Evolutionary conservation across 208 protist species (phyloP).

Genomic region (Phytomonas francai): DNA sequence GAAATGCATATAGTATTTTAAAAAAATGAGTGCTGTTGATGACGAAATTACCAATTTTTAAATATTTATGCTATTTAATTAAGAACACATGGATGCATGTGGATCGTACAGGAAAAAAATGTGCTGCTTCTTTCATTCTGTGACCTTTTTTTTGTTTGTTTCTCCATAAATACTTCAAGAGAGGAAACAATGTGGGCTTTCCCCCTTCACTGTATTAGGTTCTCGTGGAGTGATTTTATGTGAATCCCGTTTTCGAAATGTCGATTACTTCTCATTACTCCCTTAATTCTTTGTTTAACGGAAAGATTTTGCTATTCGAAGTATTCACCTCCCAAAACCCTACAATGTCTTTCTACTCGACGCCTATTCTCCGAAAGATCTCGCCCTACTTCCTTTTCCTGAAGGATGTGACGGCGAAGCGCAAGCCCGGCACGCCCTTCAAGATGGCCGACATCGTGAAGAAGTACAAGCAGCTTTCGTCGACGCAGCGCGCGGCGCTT

Average conservation of each 20-base stretch:
- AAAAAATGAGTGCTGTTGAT: not conserved
- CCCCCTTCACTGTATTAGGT: not conserved
- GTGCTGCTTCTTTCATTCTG: not conserved
- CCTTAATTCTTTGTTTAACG: constrained; percentile 4
- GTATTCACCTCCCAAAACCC: not conserved
- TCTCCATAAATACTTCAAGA: not conserved
- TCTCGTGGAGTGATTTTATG: not conserved
- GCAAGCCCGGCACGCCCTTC: not conserved
- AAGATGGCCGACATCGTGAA: not conserved
- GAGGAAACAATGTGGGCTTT: not conserved
- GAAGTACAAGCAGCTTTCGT: not conserved
- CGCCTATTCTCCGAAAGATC: not conserved
- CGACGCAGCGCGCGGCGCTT: not conserved
- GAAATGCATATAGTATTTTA: not conserved
- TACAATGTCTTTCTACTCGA: constrained; percentile 7
- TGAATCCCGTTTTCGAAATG: not conserved
- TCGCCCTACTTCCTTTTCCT: not conserved
- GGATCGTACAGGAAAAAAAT: not conserved
- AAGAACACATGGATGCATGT: no score
- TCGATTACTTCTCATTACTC: not conserved
- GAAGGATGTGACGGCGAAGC: not conserved
- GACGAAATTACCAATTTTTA: not conserved
- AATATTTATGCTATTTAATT: not conserved
- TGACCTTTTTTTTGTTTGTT: constrained; percentile 5
- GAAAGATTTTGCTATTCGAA: not conserved